phyloP scores from a whole-genome alignment of 148 eudicot genomes.

The Persicaria tinctoria region DNA sequence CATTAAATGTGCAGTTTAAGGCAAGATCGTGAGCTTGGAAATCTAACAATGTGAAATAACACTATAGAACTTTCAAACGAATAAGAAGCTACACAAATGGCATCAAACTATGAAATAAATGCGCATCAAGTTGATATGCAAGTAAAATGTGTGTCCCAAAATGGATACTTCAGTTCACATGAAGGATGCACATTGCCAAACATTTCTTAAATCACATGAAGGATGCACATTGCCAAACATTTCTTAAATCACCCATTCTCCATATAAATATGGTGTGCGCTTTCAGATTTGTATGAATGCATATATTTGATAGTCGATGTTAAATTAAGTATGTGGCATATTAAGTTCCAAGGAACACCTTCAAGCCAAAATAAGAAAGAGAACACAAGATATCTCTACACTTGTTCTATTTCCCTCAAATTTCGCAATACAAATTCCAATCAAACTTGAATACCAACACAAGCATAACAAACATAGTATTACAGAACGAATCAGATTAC shows the following conservation, averaged over 20 bases:
- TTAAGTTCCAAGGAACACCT: no score
- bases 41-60: not conserved
- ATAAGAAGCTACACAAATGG: not conserved
- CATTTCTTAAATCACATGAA: no score
- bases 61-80: not conserved
- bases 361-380: no score
- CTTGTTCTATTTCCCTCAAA: not conserved
- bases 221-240: no score
- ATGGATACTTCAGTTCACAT: no score
- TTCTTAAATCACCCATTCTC: no score
- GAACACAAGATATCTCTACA: not conserved
- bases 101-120: not conserved
- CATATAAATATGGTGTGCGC: no score
- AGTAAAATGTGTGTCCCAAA: no score
- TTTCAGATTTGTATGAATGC: no score
- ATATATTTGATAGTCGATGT: no score
- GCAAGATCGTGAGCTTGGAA: not conserved
- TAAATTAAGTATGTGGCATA: no score
- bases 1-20: constrained; percentile 12
- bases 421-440: not conserved
- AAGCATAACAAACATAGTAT: not conserved
- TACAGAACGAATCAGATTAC: not conserved
- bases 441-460: not conserved
- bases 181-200: no score
- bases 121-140: not conserved